Conservation (phyloP, 2,329 filamentous ascomycete species). For the Fusarium dlaminii region DNA sequence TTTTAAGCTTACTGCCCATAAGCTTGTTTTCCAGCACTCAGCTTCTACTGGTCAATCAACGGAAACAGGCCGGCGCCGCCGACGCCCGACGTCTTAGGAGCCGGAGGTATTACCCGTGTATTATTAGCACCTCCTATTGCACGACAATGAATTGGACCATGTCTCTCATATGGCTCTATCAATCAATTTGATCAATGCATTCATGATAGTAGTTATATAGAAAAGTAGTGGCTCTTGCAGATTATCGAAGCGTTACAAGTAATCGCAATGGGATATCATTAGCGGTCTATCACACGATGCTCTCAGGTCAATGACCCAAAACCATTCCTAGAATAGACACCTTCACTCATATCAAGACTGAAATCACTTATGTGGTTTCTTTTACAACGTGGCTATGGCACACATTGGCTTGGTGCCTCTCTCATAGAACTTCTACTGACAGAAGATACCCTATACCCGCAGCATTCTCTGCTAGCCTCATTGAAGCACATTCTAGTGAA, state of each 20-base stretch:
- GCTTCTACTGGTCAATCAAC: slow-evolving; percentile 14
- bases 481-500: not conserved
- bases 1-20: slow-evolving; percentile 28
- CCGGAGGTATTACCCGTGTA: not conserved
- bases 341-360: not conserved
- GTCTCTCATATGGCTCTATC: not conserved
- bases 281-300: rapidly evolving
- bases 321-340: rapidly evolving
- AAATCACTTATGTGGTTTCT: rapidly evolving
- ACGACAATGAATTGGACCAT: not conserved
- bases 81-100: not conserved
- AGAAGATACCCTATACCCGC: not conserved
- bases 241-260: too few relatives aligned
- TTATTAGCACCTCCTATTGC: not conserved
- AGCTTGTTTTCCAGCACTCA: slow-evolving; percentile 21
- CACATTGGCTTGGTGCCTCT: too few relatives aligned
- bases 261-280: rapidly evolving
- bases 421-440: not conserved
- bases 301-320: not conserved
- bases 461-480: not conserved
- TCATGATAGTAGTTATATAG: not conserved
- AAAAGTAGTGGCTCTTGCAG: rapidly evolving
- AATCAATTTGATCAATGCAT: not conserved
- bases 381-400: not conserved
- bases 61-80: slow-evolving; percentile 12